Evolutionary conservation across 1,284 basidiomycete species (phyloP).

Genomic region (Trichosporon sp.): DNA sequence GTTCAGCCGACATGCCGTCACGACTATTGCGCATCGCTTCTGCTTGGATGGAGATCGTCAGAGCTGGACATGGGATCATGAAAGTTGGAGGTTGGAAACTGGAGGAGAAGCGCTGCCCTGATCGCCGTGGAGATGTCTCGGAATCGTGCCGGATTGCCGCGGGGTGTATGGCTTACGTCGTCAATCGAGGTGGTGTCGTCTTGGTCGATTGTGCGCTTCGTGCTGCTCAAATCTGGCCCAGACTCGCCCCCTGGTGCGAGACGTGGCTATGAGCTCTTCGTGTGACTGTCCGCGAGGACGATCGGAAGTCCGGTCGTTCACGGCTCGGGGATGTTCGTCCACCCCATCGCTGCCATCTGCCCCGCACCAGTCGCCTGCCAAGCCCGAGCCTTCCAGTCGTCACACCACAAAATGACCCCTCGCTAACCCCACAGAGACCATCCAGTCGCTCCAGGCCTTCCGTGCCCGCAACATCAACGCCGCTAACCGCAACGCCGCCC

Average conservation of each 20-base stretch:
- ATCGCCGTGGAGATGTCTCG: background rate
- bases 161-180: background rate
- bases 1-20: background rate
- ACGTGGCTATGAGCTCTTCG: too few relatives aligned
- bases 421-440: constrained; percentile 61
- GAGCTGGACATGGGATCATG: background rate
- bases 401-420: background rate
- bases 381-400: background rate
- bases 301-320: too few relatives aligned
- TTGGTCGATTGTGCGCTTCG: too few relatives aligned
- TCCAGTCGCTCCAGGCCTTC: constrained; percentile 86
- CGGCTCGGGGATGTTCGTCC: too few relatives aligned
- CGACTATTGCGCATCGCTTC: background rate
- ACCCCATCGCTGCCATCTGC: too few relatives aligned
- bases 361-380: too few relatives aligned
- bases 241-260: too few relatives aligned
- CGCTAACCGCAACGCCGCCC: constrained; percentile 65
- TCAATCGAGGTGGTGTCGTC: background rate
- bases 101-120: background rate
- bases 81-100: background rate
- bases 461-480: constrained; percentile 91
- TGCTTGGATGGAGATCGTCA: background rate
- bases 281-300: too few relatives aligned
- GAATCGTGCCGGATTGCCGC: background rate
- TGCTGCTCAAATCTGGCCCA: too few relatives aligned